Conservation (phyloP, 1,284 basidiomycete species). For the Cryptococcus deneoformans region DNA sequence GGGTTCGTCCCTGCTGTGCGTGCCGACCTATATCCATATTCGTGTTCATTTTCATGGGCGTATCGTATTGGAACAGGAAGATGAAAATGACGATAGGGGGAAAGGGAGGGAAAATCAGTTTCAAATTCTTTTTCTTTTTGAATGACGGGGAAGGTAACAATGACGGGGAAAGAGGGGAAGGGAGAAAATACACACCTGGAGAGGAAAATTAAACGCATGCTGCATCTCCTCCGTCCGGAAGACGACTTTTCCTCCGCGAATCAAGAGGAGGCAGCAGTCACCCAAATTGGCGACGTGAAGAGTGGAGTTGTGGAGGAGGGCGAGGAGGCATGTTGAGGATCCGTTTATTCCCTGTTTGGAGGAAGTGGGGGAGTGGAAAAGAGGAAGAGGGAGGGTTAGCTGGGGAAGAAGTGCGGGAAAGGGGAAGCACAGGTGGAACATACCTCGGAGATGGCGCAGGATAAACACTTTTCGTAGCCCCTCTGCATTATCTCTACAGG, state of each 20-base stretch:
- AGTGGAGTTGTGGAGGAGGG: constrained; percentile 64
- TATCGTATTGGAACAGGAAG: too few species aligned
- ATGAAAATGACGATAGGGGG: too few species aligned
- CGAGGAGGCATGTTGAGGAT: constrained; percentile 57
- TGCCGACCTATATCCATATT: constrained; percentile 64
- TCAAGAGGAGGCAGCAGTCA: constrained; percentile 84
- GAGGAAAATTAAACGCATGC: constrained; percentile 90
- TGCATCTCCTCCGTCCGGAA: constrained; percentile 95
- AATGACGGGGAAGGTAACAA: not conserved
- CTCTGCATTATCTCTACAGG: constrained; percentile 59
- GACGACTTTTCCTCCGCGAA: constrained; percentile 71
- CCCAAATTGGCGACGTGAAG: constrained; percentile 88
- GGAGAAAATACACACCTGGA: constrained; percentile 38
- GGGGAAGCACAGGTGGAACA: constrained; percentile 6
- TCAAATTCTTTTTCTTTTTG: not conserved
- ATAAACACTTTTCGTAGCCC: constrained; percentile 56
- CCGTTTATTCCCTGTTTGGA: constrained; percentile 53
- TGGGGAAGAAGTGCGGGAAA: not conserved
- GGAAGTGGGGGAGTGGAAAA: not conserved
- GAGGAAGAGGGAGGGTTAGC: not conserved
- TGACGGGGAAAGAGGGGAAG: not conserved
- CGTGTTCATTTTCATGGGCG: not conserved
- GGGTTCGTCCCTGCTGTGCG: constrained; percentile 66
- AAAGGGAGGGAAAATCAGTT: too few species aligned
- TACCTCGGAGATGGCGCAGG: constrained; percentile 50